Conservation (phyloP, 768 basidiomycete species). For the Auricularia cornea region DNA sequence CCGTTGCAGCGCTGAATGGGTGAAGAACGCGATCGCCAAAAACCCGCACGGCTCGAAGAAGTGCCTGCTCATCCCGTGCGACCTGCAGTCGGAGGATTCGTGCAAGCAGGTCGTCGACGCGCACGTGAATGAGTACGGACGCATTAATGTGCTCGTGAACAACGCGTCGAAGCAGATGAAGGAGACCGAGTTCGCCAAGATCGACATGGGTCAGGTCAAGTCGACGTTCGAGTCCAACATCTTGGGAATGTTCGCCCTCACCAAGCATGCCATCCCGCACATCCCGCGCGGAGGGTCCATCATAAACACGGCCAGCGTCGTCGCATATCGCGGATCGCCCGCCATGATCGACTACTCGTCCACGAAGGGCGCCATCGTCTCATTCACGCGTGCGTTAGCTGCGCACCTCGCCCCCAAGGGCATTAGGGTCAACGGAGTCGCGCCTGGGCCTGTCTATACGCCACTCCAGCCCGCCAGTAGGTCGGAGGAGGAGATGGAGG, state of each 20-base stretch:
- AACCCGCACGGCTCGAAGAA: constrained; percentile 23
- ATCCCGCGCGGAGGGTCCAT: constrained; percentile 49
- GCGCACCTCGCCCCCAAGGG: constrained; percentile 45
- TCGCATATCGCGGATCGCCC: constrained; percentile 35
- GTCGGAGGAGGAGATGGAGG: constrained; percentile 47
- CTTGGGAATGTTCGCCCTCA: constrained; percentile 48
- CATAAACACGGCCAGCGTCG: constrained; percentile 56
- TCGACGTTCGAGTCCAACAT: constrained; percentile 52
- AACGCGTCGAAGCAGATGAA: constrained; percentile 41
- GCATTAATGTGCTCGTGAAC: constrained; percentile 51
- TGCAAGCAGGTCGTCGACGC: constrained; percentile 39
- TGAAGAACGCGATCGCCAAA: constrained; percentile 39
- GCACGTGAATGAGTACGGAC: constrained; percentile 38
- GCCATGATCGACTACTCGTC: constrained; percentile 40
- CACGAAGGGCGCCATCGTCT: constrained; percentile 53
- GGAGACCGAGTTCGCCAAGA: not conserved
- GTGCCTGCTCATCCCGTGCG: constrained; percentile 21
- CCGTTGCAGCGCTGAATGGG: constrained; percentile 30
- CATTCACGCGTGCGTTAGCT: constrained; percentile 49
- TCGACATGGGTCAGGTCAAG: constrained; percentile 23
- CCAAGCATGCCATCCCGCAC: constrained; percentile 49
- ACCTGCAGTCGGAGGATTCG: constrained; percentile 35
- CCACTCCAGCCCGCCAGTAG: constrained; percentile 51
- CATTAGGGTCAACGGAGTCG: constrained; percentile 48
- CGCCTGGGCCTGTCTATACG: constrained; percentile 48